These are phyloP conservation scores for Aspergillus sp. DNA, from an alignment of 2,329 filamentous ascomycete species.

Conservation along the genomic window DNA sequence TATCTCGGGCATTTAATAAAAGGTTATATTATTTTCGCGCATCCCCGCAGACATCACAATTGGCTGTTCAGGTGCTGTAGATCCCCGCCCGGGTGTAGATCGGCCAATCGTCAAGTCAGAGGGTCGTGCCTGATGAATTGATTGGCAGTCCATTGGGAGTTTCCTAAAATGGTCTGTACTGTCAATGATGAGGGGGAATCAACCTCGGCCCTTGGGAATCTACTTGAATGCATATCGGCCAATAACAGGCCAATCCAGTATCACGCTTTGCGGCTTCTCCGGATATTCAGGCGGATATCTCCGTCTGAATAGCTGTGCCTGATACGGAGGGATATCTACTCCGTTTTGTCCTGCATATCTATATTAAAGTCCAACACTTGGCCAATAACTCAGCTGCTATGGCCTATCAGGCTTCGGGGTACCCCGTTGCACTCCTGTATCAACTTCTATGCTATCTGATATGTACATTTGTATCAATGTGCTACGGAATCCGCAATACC, in stretches of 20 bases:
- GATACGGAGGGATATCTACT: no score
- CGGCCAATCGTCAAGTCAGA: no score
- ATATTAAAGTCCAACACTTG: no score
- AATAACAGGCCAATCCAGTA: neutral
- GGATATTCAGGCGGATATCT: neutral
- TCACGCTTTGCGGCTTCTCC: neutral
- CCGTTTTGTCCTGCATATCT: no score
- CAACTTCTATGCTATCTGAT: neutral
- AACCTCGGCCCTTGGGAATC: neutral
- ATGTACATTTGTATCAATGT: neutral
- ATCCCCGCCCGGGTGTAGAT: no score
- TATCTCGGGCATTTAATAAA: no score
- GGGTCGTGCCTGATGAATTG: neutral
- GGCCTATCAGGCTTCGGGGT: neutral
- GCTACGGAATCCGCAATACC: conserved; percentile 21
- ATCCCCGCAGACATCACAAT: no score
- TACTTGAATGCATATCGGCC: neutral
- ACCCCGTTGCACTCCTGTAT: neutral
- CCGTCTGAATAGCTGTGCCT: neutral
- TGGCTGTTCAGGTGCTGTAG: no score
- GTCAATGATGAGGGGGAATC: neutral
- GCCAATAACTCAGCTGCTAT: neutral
- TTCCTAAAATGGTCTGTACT: no score
- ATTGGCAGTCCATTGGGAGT: no score
- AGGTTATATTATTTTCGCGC: no score